Base-by-base conservation (phyloP, 1,284 basidiomycete species). In the Trichosporon coremiiforme region DNA sequence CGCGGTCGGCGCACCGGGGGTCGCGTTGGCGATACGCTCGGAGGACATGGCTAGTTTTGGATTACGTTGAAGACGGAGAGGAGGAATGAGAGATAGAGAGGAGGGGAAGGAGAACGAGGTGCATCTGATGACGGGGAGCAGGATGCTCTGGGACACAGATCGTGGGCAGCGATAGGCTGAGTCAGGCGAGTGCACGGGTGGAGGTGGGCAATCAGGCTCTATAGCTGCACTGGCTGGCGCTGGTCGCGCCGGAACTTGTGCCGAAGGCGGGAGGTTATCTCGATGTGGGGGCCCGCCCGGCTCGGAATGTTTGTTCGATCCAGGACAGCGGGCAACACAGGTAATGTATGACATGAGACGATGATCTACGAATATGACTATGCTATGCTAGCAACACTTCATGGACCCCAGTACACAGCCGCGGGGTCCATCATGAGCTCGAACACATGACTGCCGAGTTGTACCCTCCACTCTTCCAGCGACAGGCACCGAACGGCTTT, bases 1-100 rank as follows among this genome's bases (percentile, higher is more conserved):
- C 31, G 86, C 84, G 6, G 86, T 86, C 71, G 73, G 63, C 66
- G 69, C 64, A 35, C 76, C 76, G 6, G 71, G 72, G 4, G 75
- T 74, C 17, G 62, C 60, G 66, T 74, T 73, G 22, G 74, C 74
- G 64, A 69, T 72, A 65, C 76, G 71, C 53, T 75, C 67, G 10
- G 65, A 45, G 20, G 71, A 69, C 71, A 75, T 73, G 7, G 47
- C 10, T 45, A n/a, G 20, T 25, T 29, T 47, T 50, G 7, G 65
- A 64, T 15, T 6, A n/a, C n/a, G 38, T 17, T 3, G 25, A 53
- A 38, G 31, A 50, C 66, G 3, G 45, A 47, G 45, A 47, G 5
- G 45, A 15, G n/a, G 15, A 47, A 4, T n/a, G n/a, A n/a, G 13
- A 36, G 20, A 36, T 38, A 53, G 17, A 13, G 57, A 25, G 13